Percentiles rank a stretch among this genome's conserved stretches.
Conservation (phyloP, 2,329 filamentous ascomycete genomes). For the Monosporascus sp. region DNA sequence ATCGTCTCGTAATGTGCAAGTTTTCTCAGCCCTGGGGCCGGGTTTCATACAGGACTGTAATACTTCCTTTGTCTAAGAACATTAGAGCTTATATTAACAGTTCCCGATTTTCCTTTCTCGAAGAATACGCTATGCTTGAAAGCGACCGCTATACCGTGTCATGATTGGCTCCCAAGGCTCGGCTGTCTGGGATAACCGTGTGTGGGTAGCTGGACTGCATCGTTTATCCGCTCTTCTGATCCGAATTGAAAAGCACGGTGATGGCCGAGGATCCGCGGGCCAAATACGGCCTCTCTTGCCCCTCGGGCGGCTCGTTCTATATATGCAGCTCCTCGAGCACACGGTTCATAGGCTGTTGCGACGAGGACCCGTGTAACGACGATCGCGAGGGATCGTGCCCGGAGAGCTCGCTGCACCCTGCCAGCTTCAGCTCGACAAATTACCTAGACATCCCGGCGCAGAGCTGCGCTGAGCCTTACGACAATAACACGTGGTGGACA, state of each 20-base stretch:
- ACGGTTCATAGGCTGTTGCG: slow-evolving; percentile 36
- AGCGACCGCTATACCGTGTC: too few species aligned
- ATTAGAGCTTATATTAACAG: too few species aligned
- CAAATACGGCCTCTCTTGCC: slow-evolving; percentile 25
- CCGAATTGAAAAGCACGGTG: neutral
- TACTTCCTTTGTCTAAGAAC: too few species aligned
- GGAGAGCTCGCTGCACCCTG: slow-evolving; percentile 23
- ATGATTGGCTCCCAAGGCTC: too few species aligned
- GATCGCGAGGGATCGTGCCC: slow-evolving; percentile 24
- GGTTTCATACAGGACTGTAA: too few species aligned
- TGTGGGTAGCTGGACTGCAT: too few species aligned
- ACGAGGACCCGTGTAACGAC: slow-evolving; percentile 27
- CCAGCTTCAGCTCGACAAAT: slow-evolving; percentile 25
- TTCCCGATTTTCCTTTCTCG: too few species aligned
- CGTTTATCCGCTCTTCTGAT: neutral
- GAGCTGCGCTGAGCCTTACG: slow-evolving; percentile 20
- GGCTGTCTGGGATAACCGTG: too few species aligned
- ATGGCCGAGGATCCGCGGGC: neutral
- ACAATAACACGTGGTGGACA: slow-evolving; percentile 28
- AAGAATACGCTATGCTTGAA: too few species aligned
- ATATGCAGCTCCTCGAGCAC: slow-evolving; percentile 23
- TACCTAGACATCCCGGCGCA: slow-evolving; percentile 27
- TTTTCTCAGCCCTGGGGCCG: too few species aligned
- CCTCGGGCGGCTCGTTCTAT: slow-evolving; percentile 28
- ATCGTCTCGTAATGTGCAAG: too few species aligned